Percentiles rank a stretch among this genome's conserved stretches.
phyloP scores from a whole-genome alignment of 352 stramenopile species.

The Pythium pectinolyticum region DNA sequence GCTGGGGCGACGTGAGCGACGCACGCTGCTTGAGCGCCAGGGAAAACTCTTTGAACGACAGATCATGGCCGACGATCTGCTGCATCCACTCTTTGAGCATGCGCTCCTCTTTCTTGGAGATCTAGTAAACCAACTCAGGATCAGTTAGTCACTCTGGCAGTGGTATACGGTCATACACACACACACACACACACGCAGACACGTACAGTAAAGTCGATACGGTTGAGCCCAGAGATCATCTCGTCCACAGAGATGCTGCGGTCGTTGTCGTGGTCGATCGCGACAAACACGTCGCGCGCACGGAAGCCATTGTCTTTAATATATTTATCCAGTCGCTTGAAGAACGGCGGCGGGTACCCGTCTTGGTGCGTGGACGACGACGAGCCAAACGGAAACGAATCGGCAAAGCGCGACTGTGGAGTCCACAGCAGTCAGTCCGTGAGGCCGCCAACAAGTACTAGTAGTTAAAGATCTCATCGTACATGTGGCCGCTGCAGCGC shows the following conservation, averaged over 20 bases:
- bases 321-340: constrained; percentile 54
- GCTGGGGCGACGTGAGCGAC: constrained; percentile 45
- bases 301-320: constrained; percentile 50
- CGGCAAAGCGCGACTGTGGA: constrained; percentile 19
- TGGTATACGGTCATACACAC: neutral
- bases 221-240: constrained; percentile 46
- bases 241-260: constrained; percentile 39
- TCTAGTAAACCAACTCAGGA: too few relatives aligned
- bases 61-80: constrained; percentile 45
- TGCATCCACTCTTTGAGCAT: constrained; percentile 50
- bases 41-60: constrained; percentile 59
- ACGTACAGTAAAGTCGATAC: constrained; percentile 46
- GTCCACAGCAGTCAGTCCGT: neutral
- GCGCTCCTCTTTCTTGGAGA: constrained; percentile 43
- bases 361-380: constrained; percentile 25
- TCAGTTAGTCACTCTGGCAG: too few relatives aligned
- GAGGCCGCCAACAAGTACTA: neutral
- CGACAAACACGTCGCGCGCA: constrained; percentile 45
- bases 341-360: constrained; percentile 47
- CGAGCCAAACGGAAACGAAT: constrained; percentile 21
- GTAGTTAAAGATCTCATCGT: neutral
- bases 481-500: constrained; percentile 21
- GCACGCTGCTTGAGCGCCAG: constrained; percentile 58
- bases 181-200: neutral
- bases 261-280: constrained; percentile 49